These are phyloP conservation scores for Neonectria ditissima DNA, from an alignment of 2,329 filamentous ascomycete genomes.

Conservation along the genomic window DNA sequence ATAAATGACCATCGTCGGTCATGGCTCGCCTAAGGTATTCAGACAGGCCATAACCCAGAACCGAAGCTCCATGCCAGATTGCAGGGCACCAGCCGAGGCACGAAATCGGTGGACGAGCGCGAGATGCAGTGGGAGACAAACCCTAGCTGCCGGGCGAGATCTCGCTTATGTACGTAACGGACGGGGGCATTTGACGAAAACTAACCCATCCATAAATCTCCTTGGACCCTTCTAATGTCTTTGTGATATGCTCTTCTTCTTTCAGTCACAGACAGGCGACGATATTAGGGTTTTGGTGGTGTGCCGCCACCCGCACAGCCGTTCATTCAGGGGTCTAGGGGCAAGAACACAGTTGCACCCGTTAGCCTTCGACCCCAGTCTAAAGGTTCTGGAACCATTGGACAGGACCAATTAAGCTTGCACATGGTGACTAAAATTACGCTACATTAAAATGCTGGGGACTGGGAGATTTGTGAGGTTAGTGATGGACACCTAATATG, in stretches of 20 bases:
- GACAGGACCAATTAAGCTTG: background rate
- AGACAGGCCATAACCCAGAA: constrained; percentile 9
- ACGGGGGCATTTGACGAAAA: background rate
- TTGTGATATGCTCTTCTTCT: background rate
- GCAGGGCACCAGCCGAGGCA: constrained; percentile 14
- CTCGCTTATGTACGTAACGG: constrained; percentile 7
- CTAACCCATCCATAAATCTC: background rate
- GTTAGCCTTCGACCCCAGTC: background rate
- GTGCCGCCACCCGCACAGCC: constrained; percentile 35
- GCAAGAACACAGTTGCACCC: background rate
- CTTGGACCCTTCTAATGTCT: background rate
- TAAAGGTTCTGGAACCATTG: background rate
- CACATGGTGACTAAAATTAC: background rate
- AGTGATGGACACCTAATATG: background rate
- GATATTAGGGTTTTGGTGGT: constrained; percentile 35
- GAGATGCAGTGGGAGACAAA: constrained; percentile 14
- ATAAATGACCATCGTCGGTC: constrained; percentile 33
- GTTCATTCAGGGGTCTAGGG: constrained; percentile 18
- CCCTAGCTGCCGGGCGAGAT: constrained; percentile 2
- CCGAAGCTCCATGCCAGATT: background rate
- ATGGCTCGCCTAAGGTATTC: constrained; percentile 9
- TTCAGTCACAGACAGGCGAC: background rate
- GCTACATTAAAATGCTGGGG: no score
- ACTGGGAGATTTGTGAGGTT: background rate
- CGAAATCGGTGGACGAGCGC: background rate